These are phyloP conservation scores for Arthrobotrys pseudoclavata DNA, from an alignment of 2,329 filamentous ascomycete genomes.

Conservation along the genomic window DNA sequence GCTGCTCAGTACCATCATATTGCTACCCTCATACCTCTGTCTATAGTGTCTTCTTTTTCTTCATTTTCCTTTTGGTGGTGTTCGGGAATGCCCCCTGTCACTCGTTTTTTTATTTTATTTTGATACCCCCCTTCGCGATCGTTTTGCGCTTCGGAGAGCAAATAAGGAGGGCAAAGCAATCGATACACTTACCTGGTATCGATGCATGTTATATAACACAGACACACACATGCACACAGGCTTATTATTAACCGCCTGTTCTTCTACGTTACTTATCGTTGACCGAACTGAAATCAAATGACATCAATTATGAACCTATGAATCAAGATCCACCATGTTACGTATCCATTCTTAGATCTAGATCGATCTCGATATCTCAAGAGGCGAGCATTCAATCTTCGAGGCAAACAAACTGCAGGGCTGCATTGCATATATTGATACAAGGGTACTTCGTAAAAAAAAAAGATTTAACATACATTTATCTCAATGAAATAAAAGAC, in stretches of 20 bases:
- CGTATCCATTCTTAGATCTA: too few relatives aligned
- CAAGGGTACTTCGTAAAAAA: conserved; percentile 23
- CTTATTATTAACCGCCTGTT: conserved; percentile 9
- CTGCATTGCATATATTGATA: conserved; percentile 10
- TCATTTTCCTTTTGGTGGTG: conserved; percentile 14
- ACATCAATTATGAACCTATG: background rate
- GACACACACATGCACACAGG: background rate
- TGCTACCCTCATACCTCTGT: background rate
- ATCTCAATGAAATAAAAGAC: conserved; percentile 22
- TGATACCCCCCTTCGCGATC: conserved; percentile 8
- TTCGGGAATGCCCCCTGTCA: conserved; percentile 41
- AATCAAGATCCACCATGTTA: too few relatives aligned
- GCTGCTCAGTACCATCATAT: background rate
- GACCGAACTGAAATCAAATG: conserved; percentile 3
- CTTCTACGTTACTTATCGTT: background rate
- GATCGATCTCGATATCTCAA: too few relatives aligned
- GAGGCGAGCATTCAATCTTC: background rate
- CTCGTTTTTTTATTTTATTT: conserved; percentile 2
- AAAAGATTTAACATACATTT: conserved; percentile 1
- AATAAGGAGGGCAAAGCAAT: background rate
- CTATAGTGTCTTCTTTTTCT: conserved; percentile 6
- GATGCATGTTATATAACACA: conserved; percentile 12
- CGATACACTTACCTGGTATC: background rate
- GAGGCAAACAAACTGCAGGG: conserved; percentile 1
- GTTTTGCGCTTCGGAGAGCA: background rate